These are phyloP conservation scores for Aureobasidium sp. DNA, from an alignment of 2,329 filamentous ascomycete genomes.

Conservation along the genomic window DNA sequence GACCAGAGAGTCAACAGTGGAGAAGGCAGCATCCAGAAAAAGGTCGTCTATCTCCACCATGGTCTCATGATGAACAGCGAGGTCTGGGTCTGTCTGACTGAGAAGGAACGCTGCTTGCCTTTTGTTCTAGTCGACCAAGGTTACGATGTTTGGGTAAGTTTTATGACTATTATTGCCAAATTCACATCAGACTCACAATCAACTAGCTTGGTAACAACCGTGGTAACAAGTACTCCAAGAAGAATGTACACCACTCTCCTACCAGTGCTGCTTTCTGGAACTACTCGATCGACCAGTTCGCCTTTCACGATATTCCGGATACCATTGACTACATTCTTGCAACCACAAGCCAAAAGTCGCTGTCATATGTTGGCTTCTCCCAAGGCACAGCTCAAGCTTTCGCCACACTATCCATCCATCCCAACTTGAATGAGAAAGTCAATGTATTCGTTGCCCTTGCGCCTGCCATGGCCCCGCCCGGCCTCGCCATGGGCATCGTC, in stretches of 20 bases:
- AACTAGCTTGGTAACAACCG: conserved; percentile 84
- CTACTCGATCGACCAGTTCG: conserved; percentile 97
- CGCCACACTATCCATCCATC: conserved; percentile 85
- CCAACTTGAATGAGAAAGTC: conserved; percentile 82
- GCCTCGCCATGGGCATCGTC: conserved; percentile 81
- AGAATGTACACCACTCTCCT: conserved; percentile 70
- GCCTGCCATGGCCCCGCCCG: conserved; percentile 91
- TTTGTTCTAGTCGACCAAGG: conserved; percentile 84
- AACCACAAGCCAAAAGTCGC: conserved; percentile 70
- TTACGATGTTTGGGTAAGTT: conserved; percentile 85
- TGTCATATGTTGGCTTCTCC: conserved; percentile 96
- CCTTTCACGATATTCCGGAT: conserved; percentile 94
- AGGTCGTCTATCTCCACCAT: conserved; percentile 89
- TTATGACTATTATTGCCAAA: background rate
- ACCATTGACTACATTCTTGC: conserved; percentile 86
- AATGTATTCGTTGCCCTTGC: conserved; percentile 95
- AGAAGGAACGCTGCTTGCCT: conserved; percentile 75
- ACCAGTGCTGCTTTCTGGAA: conserved; percentile 81
- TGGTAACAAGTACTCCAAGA: conserved; percentile 98
- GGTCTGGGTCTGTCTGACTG: conserved; percentile 91
- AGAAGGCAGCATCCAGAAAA: conserved; percentile 62
- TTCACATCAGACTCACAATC: conserved; percentile 21
- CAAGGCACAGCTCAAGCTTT: conserved; percentile 97
- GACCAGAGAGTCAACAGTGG: conserved; percentile 69
- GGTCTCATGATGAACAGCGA: conserved; percentile 98